Conservation (phyloP, 1,284 basidiomycete genomes). For the Agroathelia rolfsii region DNA sequence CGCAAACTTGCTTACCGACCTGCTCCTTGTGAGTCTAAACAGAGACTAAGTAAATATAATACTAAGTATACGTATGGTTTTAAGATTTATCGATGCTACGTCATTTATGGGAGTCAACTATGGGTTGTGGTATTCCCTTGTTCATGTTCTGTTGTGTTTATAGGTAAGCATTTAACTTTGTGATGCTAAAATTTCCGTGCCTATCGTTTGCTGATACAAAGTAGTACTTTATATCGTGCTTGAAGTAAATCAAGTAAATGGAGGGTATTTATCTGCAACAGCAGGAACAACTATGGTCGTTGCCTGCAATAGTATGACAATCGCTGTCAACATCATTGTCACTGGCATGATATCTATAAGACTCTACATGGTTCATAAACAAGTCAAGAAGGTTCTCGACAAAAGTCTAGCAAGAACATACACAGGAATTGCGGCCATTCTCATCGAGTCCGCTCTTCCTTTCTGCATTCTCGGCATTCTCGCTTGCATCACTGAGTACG, state of each 20-base stretch:
- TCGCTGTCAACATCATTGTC: slow-evolving; percentile 15
- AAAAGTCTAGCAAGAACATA: slow-evolving; percentile 13
- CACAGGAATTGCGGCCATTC: slow-evolving; percentile 16
- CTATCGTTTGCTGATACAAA: slow-evolving; percentile 5
- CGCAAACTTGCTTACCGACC: slow-evolving; percentile 17
- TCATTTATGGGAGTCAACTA: slow-evolving; percentile 12
- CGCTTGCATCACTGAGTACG: slow-evolving; percentile 16
- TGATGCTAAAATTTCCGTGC: slow-evolving; percentile 1
- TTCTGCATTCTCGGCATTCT: slow-evolving; percentile 17
- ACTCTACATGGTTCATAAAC: slow-evolving; percentile 11
- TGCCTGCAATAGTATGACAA: slow-evolving; percentile 15
- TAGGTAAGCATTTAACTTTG: slow-evolving; percentile 6
- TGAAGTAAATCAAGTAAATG: slow-evolving; percentile 11
- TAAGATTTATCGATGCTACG: slow-evolving; percentile 17
- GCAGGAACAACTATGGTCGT: no score
- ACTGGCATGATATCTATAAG: slow-evolving; percentile 13
- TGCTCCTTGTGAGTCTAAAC: slow-evolving; percentile 14
- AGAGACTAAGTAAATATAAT: background rate
- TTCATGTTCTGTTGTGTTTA: slow-evolving; percentile 15
- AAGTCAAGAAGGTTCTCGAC: slow-evolving; percentile 9
- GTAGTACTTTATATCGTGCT: slow-evolving; percentile 13
- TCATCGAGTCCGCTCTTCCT: slow-evolving; percentile 20
- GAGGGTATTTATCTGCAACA: slow-evolving; percentile 8
- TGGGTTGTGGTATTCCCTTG: slow-evolving; percentile 12
- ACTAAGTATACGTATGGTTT: slow-evolving; percentile 1